phyloP scores from a whole-genome alignment of 352 stramenopile species.

The Pythium scleroteichum region DNA sequence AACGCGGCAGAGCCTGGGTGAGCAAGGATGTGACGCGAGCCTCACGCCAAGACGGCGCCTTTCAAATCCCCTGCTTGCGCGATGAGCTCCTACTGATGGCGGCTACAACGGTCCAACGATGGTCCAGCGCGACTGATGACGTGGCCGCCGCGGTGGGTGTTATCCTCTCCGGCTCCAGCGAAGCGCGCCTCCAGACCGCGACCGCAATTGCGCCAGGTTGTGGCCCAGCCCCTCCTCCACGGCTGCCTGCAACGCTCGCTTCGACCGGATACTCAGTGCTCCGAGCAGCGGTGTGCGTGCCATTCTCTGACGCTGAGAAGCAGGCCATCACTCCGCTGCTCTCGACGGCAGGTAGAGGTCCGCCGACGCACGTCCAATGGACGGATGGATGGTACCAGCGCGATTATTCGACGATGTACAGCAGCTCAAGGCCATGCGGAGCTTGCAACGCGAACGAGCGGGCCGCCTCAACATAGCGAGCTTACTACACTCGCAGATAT shows the following conservation, averaged over 20 bases:
- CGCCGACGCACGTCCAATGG: neutral
- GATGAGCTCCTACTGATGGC: neutral
- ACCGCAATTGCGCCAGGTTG: neutral
- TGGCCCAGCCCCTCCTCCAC: neutral
- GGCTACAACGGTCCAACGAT: neutral
- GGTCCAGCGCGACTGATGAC: neutral
- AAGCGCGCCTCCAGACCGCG: too few relatives aligned
- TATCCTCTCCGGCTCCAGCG: neutral
- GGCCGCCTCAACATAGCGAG: neutral
- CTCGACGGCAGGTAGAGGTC: neutral
- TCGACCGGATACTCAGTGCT: neutral
- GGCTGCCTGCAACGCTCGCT: neutral
- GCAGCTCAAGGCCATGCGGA: neutral
- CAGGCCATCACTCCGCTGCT: neutral
- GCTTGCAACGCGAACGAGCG: too few relatives aligned
- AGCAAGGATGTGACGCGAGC: too few relatives aligned
- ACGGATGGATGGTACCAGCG: neutral
- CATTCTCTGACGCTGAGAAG: neutral
- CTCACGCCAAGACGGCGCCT: too few relatives aligned
- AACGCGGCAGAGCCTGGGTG: too few relatives aligned
- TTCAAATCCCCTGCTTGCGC: neutral
- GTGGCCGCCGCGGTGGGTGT: neutral
- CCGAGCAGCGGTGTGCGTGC: neutral
- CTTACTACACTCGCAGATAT: neutral
- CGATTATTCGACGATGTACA: neutral